Percentiles rank a stretch among this genome's conserved stretches.
Evolutionary conservation across 1,284 basidiomycete genomes (phyloP).

Genomic region (Cryptococcus sp.): DNA sequence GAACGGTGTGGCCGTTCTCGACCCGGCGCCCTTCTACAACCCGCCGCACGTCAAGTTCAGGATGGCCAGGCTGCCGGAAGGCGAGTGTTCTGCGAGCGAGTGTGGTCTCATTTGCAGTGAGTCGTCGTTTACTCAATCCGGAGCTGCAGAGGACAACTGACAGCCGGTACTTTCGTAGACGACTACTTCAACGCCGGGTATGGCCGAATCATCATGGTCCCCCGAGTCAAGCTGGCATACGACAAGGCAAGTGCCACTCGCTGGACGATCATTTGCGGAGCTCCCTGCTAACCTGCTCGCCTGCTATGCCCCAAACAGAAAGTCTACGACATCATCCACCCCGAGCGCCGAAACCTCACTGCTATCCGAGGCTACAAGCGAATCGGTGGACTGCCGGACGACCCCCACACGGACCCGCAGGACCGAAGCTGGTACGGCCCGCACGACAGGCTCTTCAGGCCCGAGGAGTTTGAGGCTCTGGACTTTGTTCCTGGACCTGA

Average conservation of each 20-base stretch:
- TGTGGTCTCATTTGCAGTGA: slow-evolving; percentile 91
- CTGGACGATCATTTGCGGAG: not conserved
- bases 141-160: not conserved
- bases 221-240: slow-evolving; percentile 89
- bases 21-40: slow-evolving; percentile 86
- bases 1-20: slow-evolving; percentile 91
- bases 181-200: slow-evolving; percentile 89
- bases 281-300: not conserved
- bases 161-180: slow-evolving; percentile 21
- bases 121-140: slow-evolving; percentile 8
- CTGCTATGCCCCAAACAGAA: slow-evolving; percentile 54
- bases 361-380: slow-evolving; percentile 89
- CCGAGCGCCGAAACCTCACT: slow-evolving; percentile 76
- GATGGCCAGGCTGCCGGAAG: slow-evolving; percentile 74
- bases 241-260: slow-evolving; percentile 62
- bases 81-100: slow-evolving; percentile 88
- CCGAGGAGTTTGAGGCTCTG: slow-evolving; percentile 74
- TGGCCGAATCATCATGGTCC: slow-evolving; percentile 92
- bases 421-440: slow-evolving; percentile 90
- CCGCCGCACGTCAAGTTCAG: slow-evolving; percentile 85
- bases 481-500: slow-evolving; percentile 77
- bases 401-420: slow-evolving; percentile 89
- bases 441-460: slow-evolving; percentile 83
- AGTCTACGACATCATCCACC: slow-evolving; percentile 91
- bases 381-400: slow-evolving; percentile 85